Evolutionary conservation across 306 rosid genomes (phyloP).

Genomic region (Parietaria judaica): DNA sequence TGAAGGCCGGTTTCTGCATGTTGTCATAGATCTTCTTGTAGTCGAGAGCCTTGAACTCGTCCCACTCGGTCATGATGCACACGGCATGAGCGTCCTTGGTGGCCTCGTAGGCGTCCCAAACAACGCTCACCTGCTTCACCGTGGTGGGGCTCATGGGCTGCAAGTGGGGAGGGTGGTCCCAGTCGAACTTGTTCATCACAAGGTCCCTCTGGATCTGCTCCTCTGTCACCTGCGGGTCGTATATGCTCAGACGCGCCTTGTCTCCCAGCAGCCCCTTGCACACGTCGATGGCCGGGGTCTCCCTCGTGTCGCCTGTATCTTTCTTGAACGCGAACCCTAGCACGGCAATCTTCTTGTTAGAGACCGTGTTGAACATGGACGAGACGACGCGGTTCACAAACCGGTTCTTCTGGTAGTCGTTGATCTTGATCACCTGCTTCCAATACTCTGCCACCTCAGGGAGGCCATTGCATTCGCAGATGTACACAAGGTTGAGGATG

Average conservation of each 20-base stretch:
- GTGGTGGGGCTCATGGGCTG: conserved; percentile 75
- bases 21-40: conserved; percentile 64
- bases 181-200: conserved; percentile 69
- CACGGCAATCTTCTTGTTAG: conserved; percentile 69
- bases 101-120: conserved; percentile 81
- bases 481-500: conserved; percentile 78
- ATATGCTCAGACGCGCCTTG: conserved; percentile 72
- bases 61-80: conserved; percentile 92
- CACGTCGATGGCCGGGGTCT: conserved; percentile 87
- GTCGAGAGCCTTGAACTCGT: conserved; percentile 82
- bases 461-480: conserved; percentile 91
- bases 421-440: conserved; percentile 95
- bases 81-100: conserved; percentile 77
- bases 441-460: conserved; percentile 98
- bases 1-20: conserved; percentile 84
- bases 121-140: conserved; percentile 72
- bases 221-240: conserved; percentile 74
- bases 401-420: conserved; percentile 86
- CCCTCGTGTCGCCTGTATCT: conserved; percentile 91
- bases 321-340: conserved; percentile 97
- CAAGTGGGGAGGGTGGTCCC: conserved; percentile 91
- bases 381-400: conserved; percentile 85
- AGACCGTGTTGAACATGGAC: conserved; percentile 88
- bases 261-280: conserved; percentile 83
- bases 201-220: conserved; percentile 91